These are phyloP conservation scores for Hypoxylon sp. DNA, from an alignment of 2,329 filamentous ascomycete species.

Conservation along the genomic window DNA sequence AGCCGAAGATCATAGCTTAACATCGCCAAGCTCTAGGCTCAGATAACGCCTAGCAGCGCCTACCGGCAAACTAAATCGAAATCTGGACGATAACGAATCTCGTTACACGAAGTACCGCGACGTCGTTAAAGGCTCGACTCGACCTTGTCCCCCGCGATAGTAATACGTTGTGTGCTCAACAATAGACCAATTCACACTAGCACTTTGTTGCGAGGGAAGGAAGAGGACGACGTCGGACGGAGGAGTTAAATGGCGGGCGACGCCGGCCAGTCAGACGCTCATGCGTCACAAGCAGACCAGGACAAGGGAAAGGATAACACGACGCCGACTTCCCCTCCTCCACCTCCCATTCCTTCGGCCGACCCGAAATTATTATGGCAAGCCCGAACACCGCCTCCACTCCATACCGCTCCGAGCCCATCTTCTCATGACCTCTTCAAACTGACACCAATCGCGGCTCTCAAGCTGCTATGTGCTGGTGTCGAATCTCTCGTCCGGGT, in stretches of 20 bases:
- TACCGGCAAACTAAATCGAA: slow-evolving; percentile 1
- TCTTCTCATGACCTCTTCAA: slow-evolving; percentile 77
- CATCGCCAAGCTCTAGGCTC: slow-evolving; percentile 24
- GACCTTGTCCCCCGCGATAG: background rate
- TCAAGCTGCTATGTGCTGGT: slow-evolving; percentile 82
- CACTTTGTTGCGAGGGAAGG: slow-evolving; percentile 2
- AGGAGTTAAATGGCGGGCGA: slow-evolving; percentile 32
- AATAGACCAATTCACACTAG: slow-evolving; percentile 2
- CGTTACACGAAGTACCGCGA: background rate
- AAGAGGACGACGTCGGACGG: slow-evolving; percentile 3
- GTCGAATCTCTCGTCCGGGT: slow-evolving; percentile 79
- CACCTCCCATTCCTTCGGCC: slow-evolving; percentile 56
- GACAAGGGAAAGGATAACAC: slow-evolving; percentile 44
- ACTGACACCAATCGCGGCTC: slow-evolving; percentile 79
- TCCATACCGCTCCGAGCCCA: slow-evolving; percentile 60
- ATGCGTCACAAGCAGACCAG: slow-evolving; percentile 24
- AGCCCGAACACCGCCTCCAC: slow-evolving; percentile 58
- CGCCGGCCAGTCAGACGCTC: slow-evolving; percentile 22
- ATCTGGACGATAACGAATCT: slow-evolving; percentile 5
- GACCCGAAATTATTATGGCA: slow-evolving; percentile 56
- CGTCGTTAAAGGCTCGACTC: background rate
- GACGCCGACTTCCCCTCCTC: slow-evolving; percentile 55
- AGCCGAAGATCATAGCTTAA: slow-evolving; percentile 25
- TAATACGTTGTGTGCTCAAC: background rate
- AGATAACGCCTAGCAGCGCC: slow-evolving; percentile 9